Evolutionary conservation across 2,329 filamentous ascomycete species (phyloP).

Genomic region (Xylaria sp.): DNA sequence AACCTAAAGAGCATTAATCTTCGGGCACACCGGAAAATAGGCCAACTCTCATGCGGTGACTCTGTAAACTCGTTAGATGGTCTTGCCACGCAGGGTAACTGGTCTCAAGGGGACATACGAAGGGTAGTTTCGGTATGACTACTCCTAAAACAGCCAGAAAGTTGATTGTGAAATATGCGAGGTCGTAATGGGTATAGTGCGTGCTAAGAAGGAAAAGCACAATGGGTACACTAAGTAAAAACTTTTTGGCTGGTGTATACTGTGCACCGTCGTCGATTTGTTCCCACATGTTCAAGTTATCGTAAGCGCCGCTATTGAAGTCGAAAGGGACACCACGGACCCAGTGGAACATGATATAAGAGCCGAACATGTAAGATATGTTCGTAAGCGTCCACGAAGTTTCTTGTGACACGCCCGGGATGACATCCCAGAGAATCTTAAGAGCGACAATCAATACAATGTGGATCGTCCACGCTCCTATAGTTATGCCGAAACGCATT

Average conservation of each 20-base stretch:
- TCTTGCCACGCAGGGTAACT: slow-evolving; percentile 30
- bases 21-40: slow-evolving; percentile 76
- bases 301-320: slow-evolving; percentile 97
- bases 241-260: slow-evolving; percentile 99
- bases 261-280: slow-evolving; percentile 99
- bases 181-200: slow-evolving; percentile 97
- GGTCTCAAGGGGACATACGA: slow-evolving; percentile 68
- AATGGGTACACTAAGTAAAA: slow-evolving; percentile 92
- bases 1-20: slow-evolving; percentile 52
- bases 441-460: slow-evolving; percentile 89
- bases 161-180: slow-evolving; percentile 97
- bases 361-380: slow-evolving; percentile 98
- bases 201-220: slow-evolving; percentile 95
- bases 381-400: slow-evolving; percentile 99
- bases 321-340: slow-evolving; percentile 98
- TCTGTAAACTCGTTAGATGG: slow-evolving; percentile 60
- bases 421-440: slow-evolving; percentile 97
- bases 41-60: slow-evolving; percentile 80
- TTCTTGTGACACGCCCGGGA: slow-evolving; percentile 95
- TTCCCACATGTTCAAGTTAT: slow-evolving; percentile 99
- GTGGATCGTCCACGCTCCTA: slow-evolving; percentile 98
- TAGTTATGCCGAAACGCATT: slow-evolving; percentile 27
- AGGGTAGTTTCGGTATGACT: slow-evolving; percentile 95
- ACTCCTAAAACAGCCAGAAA: slow-evolving; percentile 91
- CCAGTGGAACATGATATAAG: slow-evolving; percentile 99